Percentiles rank a stretch among this genome's conserved stretches.
Evolutionary conservation across 495 filamentous ascomycete genomes (phyloP).

Genomic region (Aspergillus steynii): DNA sequence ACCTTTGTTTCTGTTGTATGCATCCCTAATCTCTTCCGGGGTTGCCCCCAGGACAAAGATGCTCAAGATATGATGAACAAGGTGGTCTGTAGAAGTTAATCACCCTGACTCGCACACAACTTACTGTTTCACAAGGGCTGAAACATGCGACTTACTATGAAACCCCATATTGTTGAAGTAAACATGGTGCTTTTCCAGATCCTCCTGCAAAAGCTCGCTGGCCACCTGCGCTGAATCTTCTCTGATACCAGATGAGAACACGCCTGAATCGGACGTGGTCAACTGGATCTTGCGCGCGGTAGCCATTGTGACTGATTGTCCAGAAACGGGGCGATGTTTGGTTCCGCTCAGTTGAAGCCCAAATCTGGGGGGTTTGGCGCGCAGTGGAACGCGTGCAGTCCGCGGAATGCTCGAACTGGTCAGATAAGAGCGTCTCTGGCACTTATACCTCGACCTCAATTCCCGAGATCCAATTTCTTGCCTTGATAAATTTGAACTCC

Average conservation of each 20-base stretch:
- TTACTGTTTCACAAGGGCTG: background rate
- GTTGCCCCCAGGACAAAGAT: conserved; percentile 73
- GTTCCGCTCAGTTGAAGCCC: background rate
- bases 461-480: background rate
- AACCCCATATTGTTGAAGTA: conserved; percentile 72
- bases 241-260: conserved; percentile 54
- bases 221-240: conserved; percentile 58
- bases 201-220: conserved; percentile 69
- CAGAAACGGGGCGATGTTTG: background rate
- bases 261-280: conserved; percentile 55
- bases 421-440: background rate
- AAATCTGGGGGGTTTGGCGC: background rate
- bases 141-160: conserved; percentile 54
- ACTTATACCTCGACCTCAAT: background rate
- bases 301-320: conserved; percentile 49
- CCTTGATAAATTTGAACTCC: background rate
- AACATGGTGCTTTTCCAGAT: conserved; percentile 73
- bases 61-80: conserved; percentile 73
- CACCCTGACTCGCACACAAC: background rate
- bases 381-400: background rate
- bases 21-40: conserved; percentile 52
- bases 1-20: conserved; percentile 56
- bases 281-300: conserved; percentile 64
- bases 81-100: conserved; percentile 48
- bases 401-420: background rate